Base-by-base conservation (phyloP, 2,329 filamentous ascomycete species). In the Talaromyces sp. region DNA sequence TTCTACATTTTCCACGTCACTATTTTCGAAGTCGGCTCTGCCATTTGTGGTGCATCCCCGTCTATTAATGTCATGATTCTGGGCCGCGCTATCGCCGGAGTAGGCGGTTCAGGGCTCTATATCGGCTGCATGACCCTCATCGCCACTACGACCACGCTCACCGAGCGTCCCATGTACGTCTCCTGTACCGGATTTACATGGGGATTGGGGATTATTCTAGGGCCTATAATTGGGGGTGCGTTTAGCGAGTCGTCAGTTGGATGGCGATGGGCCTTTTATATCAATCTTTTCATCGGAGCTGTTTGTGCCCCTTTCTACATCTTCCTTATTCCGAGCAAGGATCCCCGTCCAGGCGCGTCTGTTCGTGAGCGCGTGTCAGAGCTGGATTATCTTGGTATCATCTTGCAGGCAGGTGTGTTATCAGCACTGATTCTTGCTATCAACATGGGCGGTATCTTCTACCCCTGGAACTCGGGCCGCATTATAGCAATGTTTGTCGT, bases 261-360 rank as follows among this genome's bases (percentile, higher is more conserved):
- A 6, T 78, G 76, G 76, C 69, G 73, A 41, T 64, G 62, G 65
- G 39, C 63, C 63, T 66, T 70, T 69, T 88, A 88, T 68, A 82
- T 87, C 73, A 87, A 87, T 68, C 75, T 86, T 0, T 69, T 78
- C 33, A 72, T 82, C 54, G 76, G 82, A 1, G 83, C 76, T 0
- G n/a, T 68, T 78, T 11, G 73, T 76, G 71, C 77, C 5, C 79
- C 82, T 1, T 74, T 79, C 24, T 77, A 80, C 35, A 27, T 85
- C 35, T 79, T 82, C 64, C 68, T 80, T 6, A 76, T 85, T 0
- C 77, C 71, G 64, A 65, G 64, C n/a, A 61, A 68, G 39, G 59
- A 70, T 60, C 47, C 70, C 71, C 37, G 68, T 72, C 47, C 72
- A 14, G 67, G 70, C 14, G 68, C 60, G 8, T 14, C 70, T 0